These are phyloP conservation scores for Ceratobasidium sp. DNA, from an alignment of 1,284 basidiomycete genomes.

Conservation along the genomic window DNA sequence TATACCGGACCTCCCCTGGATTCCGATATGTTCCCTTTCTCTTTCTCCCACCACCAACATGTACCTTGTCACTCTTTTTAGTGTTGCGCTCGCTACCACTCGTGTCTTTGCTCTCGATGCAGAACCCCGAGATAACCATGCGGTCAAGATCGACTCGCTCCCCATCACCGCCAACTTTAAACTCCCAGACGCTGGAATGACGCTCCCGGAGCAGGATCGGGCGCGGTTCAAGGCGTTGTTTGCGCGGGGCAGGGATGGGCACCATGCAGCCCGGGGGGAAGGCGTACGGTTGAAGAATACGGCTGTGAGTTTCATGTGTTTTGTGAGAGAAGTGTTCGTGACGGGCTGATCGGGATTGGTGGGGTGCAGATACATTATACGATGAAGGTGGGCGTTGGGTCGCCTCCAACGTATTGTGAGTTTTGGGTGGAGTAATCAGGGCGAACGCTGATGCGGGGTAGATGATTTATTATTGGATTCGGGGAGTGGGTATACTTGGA, in stretches of 20 bases:
- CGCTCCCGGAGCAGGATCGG: conserved; percentile 29
- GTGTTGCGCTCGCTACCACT: conserved; percentile 30
- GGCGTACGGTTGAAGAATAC: conserved; percentile 34
- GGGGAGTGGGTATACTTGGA: conserved; percentile 43
- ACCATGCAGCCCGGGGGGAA: background rate
- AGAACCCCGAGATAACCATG: background rate
- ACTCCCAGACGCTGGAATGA: background rate
- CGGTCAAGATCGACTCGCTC: conserved; percentile 26
- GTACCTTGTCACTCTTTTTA: conserved; percentile 31
- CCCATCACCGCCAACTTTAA: conserved; percentile 29
- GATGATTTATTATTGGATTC: conserved; percentile 39
- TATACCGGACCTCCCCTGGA: background rate
- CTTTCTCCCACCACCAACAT: conserved; percentile 16
- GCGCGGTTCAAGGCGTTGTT: conserved; percentile 30
- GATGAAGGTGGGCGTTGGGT: conserved; percentile 36
- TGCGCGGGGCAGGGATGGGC: background rate
- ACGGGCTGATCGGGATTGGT: background rate
- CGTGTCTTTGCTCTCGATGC: background rate
- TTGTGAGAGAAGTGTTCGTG: background rate
- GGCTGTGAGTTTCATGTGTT: conserved; percentile 13
- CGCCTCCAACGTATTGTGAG: conserved; percentile 38
- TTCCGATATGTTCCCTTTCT: conserved; percentile 14
- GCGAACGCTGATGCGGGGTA: background rate
- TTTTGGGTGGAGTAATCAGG: background rate
- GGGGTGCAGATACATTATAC: conserved; percentile 31